Evolutionary conservation across 208 protist genomes (phyloP), one percentile per base, ranked within the genome.

Genomic region (Naegleria fowleri): DNA sequence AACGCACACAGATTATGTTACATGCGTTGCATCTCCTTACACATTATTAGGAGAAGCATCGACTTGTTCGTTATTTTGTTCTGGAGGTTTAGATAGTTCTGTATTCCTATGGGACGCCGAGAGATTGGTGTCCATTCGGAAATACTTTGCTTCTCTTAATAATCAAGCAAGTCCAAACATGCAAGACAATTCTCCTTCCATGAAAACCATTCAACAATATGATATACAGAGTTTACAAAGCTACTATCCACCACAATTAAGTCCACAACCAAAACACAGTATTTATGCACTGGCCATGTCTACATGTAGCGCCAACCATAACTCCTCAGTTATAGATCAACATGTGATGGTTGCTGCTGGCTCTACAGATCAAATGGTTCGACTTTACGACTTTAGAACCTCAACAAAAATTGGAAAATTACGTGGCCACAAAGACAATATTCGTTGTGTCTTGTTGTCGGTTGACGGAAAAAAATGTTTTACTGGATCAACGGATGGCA

Each of bases 391-490:
- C 58, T 29, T 39, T 13, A 19, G 85, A 39, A n/a, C 22, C 36
- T 13, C 25, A 6, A 22, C 39, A 39, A 40, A 39, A 13, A n/a
- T 88, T 33, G 22, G 7, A 22, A 88, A 88, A 88, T 38, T 88
- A 39, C 51, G 85, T 58, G 85, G 85, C 5, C 85, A 88, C 40
- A 29, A 88, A 29, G 85, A 88, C 22, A 88, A 88, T 58, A 38
- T 88, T n/a, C 51, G 85, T 36, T 38, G 29, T 13, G 25, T 88
- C 9, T 36, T 59, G 9, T 25, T 88, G 4, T 58, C 39, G 5
- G 36, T n/a, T 38, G 41, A 88, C 38, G 85, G 43, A 11, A 29
- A 22, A 58, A 58, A 51, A 11, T 58, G 19, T n/a, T 5, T 88
- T 29, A 58, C 22, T 88, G 85, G 41, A 29, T 40, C n/a, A 13